Conservation (phyloP, 139 green algal genomes). For the Chlamydomonas eustigma region DNA sequence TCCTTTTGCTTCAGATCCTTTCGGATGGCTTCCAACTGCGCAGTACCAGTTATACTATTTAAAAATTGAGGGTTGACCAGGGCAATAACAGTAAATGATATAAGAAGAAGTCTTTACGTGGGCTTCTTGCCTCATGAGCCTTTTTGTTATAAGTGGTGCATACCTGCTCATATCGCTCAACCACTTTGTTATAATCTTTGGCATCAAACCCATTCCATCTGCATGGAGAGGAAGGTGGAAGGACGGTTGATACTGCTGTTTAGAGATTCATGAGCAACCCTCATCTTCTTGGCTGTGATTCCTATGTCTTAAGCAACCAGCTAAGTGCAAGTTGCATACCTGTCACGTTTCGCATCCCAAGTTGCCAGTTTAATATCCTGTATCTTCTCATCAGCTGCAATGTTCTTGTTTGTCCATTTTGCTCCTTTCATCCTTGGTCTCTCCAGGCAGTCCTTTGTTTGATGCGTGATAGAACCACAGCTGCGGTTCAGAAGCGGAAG, state of each 20-base stretch:
- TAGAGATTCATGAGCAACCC: no score
- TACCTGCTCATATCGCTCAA: constrained; percentile 7
- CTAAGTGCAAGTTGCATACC: constrained; percentile 21
- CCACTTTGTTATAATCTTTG: constrained; percentile 63
- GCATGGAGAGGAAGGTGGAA: background rate
- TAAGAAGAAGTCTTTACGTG: no score
- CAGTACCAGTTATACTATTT: no score
- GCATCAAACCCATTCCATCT: constrained; percentile 87
- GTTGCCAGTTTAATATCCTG: constrained; percentile 70
- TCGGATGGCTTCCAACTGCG: constrained; percentile 63
- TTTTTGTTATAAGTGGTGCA: no score
- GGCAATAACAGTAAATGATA: no score
- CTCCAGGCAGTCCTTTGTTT: constrained; percentile 94
- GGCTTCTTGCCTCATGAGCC: no score
- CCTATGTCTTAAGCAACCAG: no score
- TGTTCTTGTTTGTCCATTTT: constrained; percentile 86
- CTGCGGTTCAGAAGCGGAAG: constrained; percentile 39
- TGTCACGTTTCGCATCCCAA: constrained; percentile 93
- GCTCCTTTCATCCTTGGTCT: constrained; percentile 84
- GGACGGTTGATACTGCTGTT: background rate
- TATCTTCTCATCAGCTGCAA: constrained; percentile 93
- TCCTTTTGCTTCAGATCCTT: constrained; percentile 71
- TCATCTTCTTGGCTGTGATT: no score
- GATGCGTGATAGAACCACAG: constrained; percentile 95
- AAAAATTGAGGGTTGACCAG: no score